Evolutionary conservation across 2,329 filamentous ascomycete species (phyloP).

Genomic region (Exophiala sideris): DNA sequence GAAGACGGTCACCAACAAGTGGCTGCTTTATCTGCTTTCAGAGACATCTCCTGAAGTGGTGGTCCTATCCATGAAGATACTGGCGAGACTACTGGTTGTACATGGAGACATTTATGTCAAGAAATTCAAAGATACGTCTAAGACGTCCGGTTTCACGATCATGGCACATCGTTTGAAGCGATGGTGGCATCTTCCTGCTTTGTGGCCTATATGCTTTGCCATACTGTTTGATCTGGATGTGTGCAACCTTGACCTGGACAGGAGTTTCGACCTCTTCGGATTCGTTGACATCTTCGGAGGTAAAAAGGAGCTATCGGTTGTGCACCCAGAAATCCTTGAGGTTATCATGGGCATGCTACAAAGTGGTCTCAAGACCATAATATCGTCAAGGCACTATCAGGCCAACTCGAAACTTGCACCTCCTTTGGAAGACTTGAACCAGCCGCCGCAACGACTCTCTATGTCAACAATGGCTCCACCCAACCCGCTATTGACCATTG

Average conservation of each 20-base stretch:
- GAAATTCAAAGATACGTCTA: constrained; percentile 68
- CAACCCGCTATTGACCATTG: constrained; percentile 25
- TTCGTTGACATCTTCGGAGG: constrained; percentile 70
- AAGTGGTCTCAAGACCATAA: constrained; percentile 69
- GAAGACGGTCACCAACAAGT: constrained; percentile 94
- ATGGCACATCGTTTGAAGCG: constrained; percentile 76
- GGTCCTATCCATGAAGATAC: constrained; percentile 73
- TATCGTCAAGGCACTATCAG: constrained; percentile 55
- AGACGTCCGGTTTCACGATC: constrained; percentile 82
- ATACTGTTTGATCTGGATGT: constrained; percentile 85
- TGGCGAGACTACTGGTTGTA: constrained; percentile 76
- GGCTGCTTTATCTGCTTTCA: constrained; percentile 85
- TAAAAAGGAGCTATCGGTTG: constrained; percentile 56
- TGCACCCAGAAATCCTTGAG: constrained; percentile 72
- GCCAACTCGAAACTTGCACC: constrained; percentile 15
- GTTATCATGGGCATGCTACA: constrained; percentile 86
- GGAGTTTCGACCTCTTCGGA: constrained; percentile 69
- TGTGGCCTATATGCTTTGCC: constrained; percentile 87
- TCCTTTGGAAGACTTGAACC: constrained; percentile 37
- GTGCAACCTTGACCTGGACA: constrained; percentile 67
- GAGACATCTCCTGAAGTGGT: constrained; percentile 83
- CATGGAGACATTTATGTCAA: constrained; percentile 78
- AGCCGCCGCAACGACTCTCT: constrained; percentile 31
- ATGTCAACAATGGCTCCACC: constrained; percentile 30
- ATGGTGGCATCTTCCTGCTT: constrained; percentile 80